Base-by-base conservation (phyloP, 2,329 filamentous ascomycete genomes). In the Dryadomyces sulphureus region DNA sequence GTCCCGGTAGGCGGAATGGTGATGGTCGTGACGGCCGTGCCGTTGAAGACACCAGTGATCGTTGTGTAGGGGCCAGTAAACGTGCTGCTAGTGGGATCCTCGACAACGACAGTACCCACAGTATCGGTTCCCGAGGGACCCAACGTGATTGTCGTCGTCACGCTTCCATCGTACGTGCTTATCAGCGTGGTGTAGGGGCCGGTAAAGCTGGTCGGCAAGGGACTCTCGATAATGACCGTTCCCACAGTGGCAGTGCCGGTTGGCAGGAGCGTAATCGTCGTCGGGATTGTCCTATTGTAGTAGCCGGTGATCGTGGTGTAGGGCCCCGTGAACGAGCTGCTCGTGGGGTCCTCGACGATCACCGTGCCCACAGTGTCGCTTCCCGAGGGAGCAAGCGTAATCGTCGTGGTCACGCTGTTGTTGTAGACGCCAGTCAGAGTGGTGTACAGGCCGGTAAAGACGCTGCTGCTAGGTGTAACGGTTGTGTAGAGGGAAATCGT, bases 231-330 rank as follows among this genome's bases (percentile, higher is more conserved):
- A 9, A 41, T 30, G 25, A 17, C 24, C 8, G 22, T 53, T 3
- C 50, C 50, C 5, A 53, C 48, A 1, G 52, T 54, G n/a, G 45
- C 51, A 56, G 77, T 71, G 38, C 81, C 82, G 34, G 77, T 81
- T 2, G 49, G 49, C 12, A 44, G 43, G 1, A 50, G 2, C 0
- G 49, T 48, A 6, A 50, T 17, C 0, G 46, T 48, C n/a, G 20
- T 11, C 1, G 44, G 20, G 9, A 21, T 30, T 14, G 38, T 17
- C 5, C 41, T 19, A 21, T 35, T 30, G 12, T 27, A 47, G 5
- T 32, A 7, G 8, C 45, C 49, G 3, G 47, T 43, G 8, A 49
- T 20, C 5, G 49, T 51, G 3, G 47, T 49, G 21, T 36, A 40
- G 2, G 39, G 35, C 16, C 42, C 45, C 1, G 34, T 47, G 24